Evolutionary conservation across 352 stramenopile genomes (phyloP).

Genomic region (Pythium graminicola): DNA sequence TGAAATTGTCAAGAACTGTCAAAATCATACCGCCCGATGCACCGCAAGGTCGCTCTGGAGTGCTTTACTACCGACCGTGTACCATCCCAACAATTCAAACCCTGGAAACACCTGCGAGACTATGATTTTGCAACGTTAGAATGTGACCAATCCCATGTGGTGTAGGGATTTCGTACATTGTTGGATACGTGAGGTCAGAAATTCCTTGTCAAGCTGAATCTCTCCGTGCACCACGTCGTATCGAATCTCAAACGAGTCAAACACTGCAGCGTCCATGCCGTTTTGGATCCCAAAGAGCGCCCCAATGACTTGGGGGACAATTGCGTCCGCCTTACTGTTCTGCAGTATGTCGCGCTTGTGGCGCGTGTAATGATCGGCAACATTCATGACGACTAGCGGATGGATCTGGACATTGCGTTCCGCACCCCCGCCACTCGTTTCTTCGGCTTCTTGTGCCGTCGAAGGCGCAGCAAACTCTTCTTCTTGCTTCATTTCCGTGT

Average conservation of each 20-base stretch:
- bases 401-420: slow-evolving; percentile 75
- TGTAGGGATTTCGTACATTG: slow-evolving; percentile 43
- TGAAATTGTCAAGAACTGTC: not conserved
- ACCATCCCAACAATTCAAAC: slow-evolving; percentile 87
- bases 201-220: slow-evolving; percentile 79
- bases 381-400: slow-evolving; percentile 90
- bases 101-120: slow-evolving; percentile 81
- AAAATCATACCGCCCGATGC: slow-evolving; percentile 48
- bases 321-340: slow-evolving; percentile 10
- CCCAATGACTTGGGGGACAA: slow-evolving; percentile 66
- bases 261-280: slow-evolving; percentile 70
- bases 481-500: slow-evolving; percentile 53
- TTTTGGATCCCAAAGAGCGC: slow-evolving; percentile 91
- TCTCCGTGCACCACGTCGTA: slow-evolving; percentile 48
- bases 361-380: slow-evolving; percentile 94
- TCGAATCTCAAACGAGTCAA: slow-evolving; percentile 87
- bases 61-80: slow-evolving; percentile 72
- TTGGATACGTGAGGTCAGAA: slow-evolving; percentile 66
- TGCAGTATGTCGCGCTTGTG: slow-evolving; percentile 55
- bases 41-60: slow-evolving; percentile 64
- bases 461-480: slow-evolving; percentile 23
- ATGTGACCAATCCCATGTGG: not conserved
- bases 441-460: slow-evolving; percentile 27
- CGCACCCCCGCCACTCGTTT: slow-evolving; percentile 30
- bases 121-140: slow-evolving; percentile 12